Evolutionary conservation across 768 basidiomycete species (phyloP).

Genomic region (Holtermanniella nyarrowii): DNA sequence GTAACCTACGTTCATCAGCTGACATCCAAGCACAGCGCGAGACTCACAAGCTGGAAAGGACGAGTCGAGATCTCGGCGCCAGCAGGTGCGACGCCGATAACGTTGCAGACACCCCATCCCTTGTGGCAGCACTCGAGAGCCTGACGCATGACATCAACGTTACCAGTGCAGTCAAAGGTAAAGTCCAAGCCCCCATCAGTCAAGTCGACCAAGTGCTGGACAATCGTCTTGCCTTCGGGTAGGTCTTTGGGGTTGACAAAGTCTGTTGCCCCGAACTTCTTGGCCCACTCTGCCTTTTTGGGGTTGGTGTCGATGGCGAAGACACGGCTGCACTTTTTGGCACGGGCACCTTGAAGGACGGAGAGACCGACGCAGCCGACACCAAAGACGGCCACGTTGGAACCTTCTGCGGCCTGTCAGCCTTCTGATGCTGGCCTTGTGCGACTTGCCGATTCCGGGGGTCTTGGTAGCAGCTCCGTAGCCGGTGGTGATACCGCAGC

Average conservation of each 20-base stretch:
- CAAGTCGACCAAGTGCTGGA: slow-evolving; percentile 77
- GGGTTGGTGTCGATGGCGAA: slow-evolving; percentile 89
- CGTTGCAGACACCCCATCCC: slow-evolving; percentile 92
- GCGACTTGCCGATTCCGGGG: slow-evolving; percentile 47
- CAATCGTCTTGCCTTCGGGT: slow-evolving; percentile 69
- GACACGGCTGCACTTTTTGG: slow-evolving; percentile 72
- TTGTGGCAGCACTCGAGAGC: slow-evolving; percentile 99
- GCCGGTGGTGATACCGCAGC: slow-evolving; percentile 89
- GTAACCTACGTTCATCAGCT: slow-evolving; percentile 19
- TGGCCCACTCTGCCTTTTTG: slow-evolving; percentile 74
- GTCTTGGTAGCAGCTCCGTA: slow-evolving; percentile 94
- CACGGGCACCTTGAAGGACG: slow-evolving; percentile 66
- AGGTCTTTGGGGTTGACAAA: slow-evolving; percentile 77
- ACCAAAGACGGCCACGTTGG: slow-evolving; percentile 88
- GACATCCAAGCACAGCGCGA: slow-evolving; percentile 27
- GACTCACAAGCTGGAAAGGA: slow-evolving; percentile 71
- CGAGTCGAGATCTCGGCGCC: slow-evolving; percentile 89
- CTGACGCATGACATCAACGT: slow-evolving; percentile 84
- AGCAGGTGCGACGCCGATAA: slow-evolving; percentile 95
- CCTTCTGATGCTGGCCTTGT: no score
- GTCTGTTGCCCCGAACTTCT: slow-evolving; percentile 78
- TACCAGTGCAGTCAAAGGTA: slow-evolving; percentile 95
- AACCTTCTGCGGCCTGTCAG: slow-evolving; percentile 48
- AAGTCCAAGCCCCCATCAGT: slow-evolving; percentile 96
- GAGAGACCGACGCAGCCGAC: slow-evolving; percentile 91